Evolutionary conservation across 768 basidiomycete species (phyloP), one percentile per base, ranked within the genome.

Genomic region (Tricholoma sp.): DNA sequence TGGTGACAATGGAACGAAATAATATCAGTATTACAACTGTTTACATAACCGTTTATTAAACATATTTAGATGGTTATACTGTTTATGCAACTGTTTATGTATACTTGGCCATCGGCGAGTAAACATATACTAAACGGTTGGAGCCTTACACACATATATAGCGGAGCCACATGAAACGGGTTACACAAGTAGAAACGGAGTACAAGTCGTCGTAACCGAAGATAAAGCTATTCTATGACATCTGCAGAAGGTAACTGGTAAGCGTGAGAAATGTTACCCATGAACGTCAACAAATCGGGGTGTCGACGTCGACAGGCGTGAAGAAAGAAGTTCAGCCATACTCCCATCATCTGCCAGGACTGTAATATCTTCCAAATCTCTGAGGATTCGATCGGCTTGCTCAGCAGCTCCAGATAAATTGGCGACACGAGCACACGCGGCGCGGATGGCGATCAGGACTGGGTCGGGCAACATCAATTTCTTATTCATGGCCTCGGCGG

Each of bases 391-490:
- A 27, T 72, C 67, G 8, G 75, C 61, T 53, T 70, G 66, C 56
- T 68, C 62, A 0, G 63, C 63, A 19, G 70, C 74, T 27, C 76
- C 74, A 1, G 74, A 75, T 34, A 74, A 64, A 61, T 71, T 58
- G 14, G 66, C 69, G n/a, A 76, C 69, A 29, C 69, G 65, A 8
- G 73, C 71, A 57, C 70, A 73, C 12, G 66, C 63, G 6, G 73
- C 74, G 55, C 71, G 75, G 18, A 76, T 12, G 11, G 57, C 52
- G 14, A 63, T 18, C 18, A 52, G 53, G 14, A 2, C 35, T 19
- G 55, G 56, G 14, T 47, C 46, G 12, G 46, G 46, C 22, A 47
- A 47, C 2, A 6, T 27, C 6, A 47, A 47, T 24, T n/a, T 8
- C 9, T 47, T 47, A 47, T 47, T 29, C 46, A 16, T 47, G 16